Evolutionary conservation across 1,284 basidiomycete genomes (phyloP), one percentile per base, ranked within the genome.

Genomic region (Tilletia indica): DNA sequence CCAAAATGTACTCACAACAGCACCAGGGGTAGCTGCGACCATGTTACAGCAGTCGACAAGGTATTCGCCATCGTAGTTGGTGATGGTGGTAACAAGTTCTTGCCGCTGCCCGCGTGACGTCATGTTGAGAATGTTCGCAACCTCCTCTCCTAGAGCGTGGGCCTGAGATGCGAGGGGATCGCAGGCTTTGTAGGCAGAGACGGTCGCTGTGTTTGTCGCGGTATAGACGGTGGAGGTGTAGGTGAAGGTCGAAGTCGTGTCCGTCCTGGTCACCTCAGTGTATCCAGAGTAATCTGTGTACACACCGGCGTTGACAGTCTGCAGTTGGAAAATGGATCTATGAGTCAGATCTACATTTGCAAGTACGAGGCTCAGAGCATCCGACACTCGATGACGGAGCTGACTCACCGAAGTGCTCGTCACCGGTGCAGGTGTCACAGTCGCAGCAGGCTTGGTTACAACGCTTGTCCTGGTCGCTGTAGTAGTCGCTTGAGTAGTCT

Each of bases 341-440:
- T 31, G 25, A 54, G n/a, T 31, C 16, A 54, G 51, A n/a, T 54
- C 12, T 1, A 49, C 12, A 49, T 54, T n/a, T 54, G n/a, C 51
- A 54, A 54, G 47, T 49, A 49, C n/a, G n/a, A 49, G 47, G 47
- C n/a, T 12, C 11, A 49, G 47, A n/a, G 11, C 47, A n/a, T 49
- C 12, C 11, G 47, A 49, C 11, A 49, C 47, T 49, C 12, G n/a
- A 12, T 49, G 47, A 49, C 12, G 12, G 12, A 54, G 16, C 51
- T 54, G 16, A 54, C 51, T 54, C 25, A 54, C 51, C n/a, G 51
- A 54, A 54, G 51, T 54, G 25, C 51, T 54, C n/a, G 51, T 54
- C n/a, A 54, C 25, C n/a, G 51, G n/a, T 54, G 16, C n/a, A 19
- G 51, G 51, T 11, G 51, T 54, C n/a, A 54, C 51, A 54, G 51